phyloP scores from a whole-genome alignment of 371 early-diverging fungal species.

The Syncephalis fuscata region DNA sequence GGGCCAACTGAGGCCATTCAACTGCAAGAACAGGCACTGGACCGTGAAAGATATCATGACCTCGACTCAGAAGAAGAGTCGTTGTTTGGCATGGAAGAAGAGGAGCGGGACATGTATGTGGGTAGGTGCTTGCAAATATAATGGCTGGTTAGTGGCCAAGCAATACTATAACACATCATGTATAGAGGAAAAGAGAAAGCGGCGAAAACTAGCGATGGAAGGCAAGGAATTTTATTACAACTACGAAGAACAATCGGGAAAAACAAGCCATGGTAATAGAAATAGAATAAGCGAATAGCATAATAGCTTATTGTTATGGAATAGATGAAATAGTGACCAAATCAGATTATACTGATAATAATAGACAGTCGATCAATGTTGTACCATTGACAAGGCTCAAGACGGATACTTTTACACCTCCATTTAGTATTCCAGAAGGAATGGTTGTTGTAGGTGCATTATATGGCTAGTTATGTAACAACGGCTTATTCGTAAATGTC shows the following conservation, averaged over 20 bases:
- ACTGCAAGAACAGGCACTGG: conserved; percentile 2
- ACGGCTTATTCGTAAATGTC: background rate
- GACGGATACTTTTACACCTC: background rate
- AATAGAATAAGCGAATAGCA: too few relatives aligned
- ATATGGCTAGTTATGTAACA: background rate
- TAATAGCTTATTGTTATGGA: too few relatives aligned
- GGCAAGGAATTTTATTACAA: background rate
- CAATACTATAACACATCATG: background rate
- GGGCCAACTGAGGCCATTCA: background rate
- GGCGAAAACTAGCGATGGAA: background rate
- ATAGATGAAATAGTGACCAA: too few relatives aligned
- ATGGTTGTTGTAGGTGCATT: conserved; percentile 13
- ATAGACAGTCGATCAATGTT: too few relatives aligned
- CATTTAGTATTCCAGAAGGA: conserved; percentile 15
- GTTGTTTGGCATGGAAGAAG: conserved; percentile 22
- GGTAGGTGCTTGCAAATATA: conserved; percentile 6
- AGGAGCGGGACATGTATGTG: conserved; percentile 19
- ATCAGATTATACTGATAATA: too few relatives aligned
- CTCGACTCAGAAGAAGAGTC: conserved; percentile 30
- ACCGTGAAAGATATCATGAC: conserved; percentile 13
- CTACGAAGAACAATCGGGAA: too few relatives aligned
- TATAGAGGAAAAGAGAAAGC: conserved; percentile 7
- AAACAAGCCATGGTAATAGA: too few relatives aligned
- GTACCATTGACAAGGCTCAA: conserved; percentile 8
- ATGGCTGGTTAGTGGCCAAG: background rate